A percentile compares a stretch with the other conserved stretches of the same genome.
These are phyloP conservation scores for Podosphaera aphanis DNA, from an alignment of 2,329 filamentous ascomycete species.

Conservation along the genomic window DNA sequence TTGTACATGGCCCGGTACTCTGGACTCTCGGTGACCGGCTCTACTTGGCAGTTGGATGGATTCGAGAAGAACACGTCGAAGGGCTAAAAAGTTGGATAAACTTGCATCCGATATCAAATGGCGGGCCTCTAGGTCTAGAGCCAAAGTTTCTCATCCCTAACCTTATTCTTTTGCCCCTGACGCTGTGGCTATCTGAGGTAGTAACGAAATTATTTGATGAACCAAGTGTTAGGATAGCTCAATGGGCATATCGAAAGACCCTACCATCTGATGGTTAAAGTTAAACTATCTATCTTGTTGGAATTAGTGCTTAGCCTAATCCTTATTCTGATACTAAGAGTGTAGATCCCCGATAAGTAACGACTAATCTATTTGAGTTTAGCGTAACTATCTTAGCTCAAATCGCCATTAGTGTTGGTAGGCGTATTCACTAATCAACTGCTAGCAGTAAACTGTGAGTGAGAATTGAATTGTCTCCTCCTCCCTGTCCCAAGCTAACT, in stretches of 20 bases:
- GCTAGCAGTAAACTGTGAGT: no score
- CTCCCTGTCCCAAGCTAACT: no score
- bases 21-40: slow-evolving; percentile 36
- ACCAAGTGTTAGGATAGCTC: slow-evolving; percentile 32
- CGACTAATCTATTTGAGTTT: no score
- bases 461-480: no score
- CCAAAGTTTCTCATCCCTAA: slow-evolving; percentile 34
- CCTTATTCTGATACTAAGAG: no score
- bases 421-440: no score
- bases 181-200: slow-evolving; percentile 33
- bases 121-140: slow-evolving; percentile 40
- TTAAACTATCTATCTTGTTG: no score
- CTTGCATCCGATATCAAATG: slow-evolving; percentile 37
- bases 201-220: slow-evolving; percentile 35
- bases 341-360: no score
- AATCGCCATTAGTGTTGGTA: no score
- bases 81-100: slow-evolving; percentile 29
- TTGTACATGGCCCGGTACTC: slow-evolving; percentile 39
- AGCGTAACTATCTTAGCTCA: no score
- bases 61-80: slow-evolving; percentile 23
- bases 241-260: slow-evolving; percentile 30
- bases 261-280: slow-evolving; percentile 6
- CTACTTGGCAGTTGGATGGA: slow-evolving; percentile 36
- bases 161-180: slow-evolving; percentile 33
- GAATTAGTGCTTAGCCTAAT: no score